Conservation (phyloP, 2,329 filamentous ascomycete genomes). For the Xylariales sp. region DNA sequence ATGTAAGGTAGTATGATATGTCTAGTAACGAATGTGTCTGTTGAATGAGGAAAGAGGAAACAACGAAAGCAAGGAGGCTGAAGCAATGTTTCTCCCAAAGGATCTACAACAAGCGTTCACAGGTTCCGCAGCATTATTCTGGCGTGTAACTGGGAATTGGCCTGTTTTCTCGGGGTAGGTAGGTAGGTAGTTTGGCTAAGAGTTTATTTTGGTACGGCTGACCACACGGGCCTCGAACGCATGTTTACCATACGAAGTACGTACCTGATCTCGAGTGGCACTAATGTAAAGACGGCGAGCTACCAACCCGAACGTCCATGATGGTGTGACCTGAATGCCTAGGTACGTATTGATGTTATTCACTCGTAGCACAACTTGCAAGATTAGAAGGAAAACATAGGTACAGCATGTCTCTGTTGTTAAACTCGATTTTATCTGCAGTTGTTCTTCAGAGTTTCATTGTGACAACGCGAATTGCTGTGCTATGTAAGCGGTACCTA, state of each 20-base stretch:
- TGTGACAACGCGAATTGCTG: too few species aligned
- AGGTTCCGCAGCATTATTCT: constrained; percentile 4
- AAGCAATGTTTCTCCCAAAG: constrained; percentile 5
- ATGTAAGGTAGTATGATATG: constrained; percentile 4
- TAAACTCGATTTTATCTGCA: too few species aligned
- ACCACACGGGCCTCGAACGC: constrained; percentile 12
- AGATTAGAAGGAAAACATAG: too few species aligned
- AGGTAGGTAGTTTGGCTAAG: constrained; percentile 9
- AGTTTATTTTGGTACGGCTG: constrained; percentile 15
- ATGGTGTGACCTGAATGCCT: background rate
- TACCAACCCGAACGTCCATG: background rate
- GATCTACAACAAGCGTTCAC: background rate
- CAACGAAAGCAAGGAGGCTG: background rate
- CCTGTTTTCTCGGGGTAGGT: constrained; percentile 13
- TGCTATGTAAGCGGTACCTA: too few species aligned
- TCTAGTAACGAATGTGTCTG: constrained; percentile 8
- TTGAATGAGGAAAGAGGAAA: constrained; percentile 5
- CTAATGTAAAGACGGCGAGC: constrained; percentile 1
- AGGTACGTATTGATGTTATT: too few species aligned
- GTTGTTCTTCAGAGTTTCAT: too few species aligned
- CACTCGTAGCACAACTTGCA: too few species aligned
- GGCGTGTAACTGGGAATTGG: constrained; percentile 10
- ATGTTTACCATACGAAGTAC: constrained; percentile 14
- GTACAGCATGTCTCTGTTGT: too few species aligned
- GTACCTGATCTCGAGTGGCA: constrained; percentile 9